These are phyloP conservation scores for Phaffia rhodozyma DNA, from an alignment of 1,284 basidiomycete species.

Conservation along the genomic window DNA sequence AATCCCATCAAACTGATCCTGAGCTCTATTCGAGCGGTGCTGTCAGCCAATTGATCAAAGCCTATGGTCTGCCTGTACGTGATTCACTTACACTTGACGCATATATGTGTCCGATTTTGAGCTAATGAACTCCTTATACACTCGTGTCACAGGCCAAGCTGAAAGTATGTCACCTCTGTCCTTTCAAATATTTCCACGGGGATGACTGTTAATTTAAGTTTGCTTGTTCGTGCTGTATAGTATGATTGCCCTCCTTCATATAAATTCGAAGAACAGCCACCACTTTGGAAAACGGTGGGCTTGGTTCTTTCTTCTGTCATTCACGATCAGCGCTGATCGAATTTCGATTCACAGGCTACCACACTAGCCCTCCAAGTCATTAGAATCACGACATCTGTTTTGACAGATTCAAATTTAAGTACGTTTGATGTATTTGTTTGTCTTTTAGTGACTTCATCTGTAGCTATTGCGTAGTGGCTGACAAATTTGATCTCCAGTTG, in stretches of 20 bases:
- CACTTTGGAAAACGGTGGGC: slow-evolving; percentile 83
- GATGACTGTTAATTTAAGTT: background rate
- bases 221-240: slow-evolving; percentile 29
- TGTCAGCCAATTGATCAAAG: slow-evolving; percentile 42
- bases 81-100: background rate
- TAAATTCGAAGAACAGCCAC: slow-evolving; percentile 69
- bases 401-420: background rate
- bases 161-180: slow-evolving; percentile 12
- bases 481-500: slow-evolving; percentile 34
- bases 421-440: no score
- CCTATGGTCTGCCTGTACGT: slow-evolving; percentile 55
- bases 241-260: slow-evolving; percentile 83
- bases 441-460: background rate
- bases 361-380: slow-evolving; percentile 28
- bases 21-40: slow-evolving; percentile 70
- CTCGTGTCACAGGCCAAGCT: slow-evolving; percentile 8
- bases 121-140: background rate
- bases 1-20: slow-evolving; percentile 46
- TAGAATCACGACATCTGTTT: background rate
- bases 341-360: slow-evolving; percentile 14
- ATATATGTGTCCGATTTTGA: no score
- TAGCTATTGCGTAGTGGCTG: background rate
- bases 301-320: slow-evolving; percentile 24
- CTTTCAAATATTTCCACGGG: background rate
- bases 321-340: background rate